A percentile compares a stretch with the other conserved stretches of the same genome.
Evolutionary conservation across 805 yeast species (phyloP).

Genomic region (Myxozyma lipomycoides): DNA sequence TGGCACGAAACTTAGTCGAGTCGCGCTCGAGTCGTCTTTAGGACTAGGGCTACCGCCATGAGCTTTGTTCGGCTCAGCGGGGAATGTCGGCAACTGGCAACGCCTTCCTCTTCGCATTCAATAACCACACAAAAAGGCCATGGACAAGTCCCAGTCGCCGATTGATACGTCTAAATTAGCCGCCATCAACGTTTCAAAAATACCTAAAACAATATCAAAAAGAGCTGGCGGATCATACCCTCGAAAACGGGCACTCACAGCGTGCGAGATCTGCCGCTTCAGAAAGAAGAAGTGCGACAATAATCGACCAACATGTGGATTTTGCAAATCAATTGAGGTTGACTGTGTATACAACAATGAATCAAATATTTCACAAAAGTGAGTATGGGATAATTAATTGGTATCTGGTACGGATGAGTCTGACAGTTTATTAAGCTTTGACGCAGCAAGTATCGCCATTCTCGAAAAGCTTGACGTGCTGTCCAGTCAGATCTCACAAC

Average conservation of each 20-base stretch:
- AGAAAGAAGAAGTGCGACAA: background rate
- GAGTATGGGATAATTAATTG: background rate
- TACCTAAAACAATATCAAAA: too few relatives aligned
- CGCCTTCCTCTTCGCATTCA: too few relatives aligned
- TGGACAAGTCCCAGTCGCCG: too few relatives aligned
- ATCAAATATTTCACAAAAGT: background rate
- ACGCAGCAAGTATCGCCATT: background rate
- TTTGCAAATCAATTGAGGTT: background rate
- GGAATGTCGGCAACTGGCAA: too few relatives aligned
- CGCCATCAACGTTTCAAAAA: too few relatives aligned
- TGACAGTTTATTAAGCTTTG: background rate
- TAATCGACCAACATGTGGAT: background rate
- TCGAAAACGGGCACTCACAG: background rate
- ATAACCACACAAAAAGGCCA: too few relatives aligned
- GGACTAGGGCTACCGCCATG: too few relatives aligned
- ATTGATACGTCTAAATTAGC: too few relatives aligned
- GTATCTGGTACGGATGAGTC: background rate
- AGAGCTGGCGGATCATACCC: background rate
- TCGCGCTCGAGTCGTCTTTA: too few relatives aligned
- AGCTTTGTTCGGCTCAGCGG: too few relatives aligned
- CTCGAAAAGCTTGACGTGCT: background rate
- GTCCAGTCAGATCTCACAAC: background rate
- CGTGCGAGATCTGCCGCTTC: background rate
- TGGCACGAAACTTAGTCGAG: too few relatives aligned
- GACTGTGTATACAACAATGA: background rate